Evolutionary conservation across 1,139 yeast species (phyloP).

Genomic region (Debaryomyces coudertii): DNA sequence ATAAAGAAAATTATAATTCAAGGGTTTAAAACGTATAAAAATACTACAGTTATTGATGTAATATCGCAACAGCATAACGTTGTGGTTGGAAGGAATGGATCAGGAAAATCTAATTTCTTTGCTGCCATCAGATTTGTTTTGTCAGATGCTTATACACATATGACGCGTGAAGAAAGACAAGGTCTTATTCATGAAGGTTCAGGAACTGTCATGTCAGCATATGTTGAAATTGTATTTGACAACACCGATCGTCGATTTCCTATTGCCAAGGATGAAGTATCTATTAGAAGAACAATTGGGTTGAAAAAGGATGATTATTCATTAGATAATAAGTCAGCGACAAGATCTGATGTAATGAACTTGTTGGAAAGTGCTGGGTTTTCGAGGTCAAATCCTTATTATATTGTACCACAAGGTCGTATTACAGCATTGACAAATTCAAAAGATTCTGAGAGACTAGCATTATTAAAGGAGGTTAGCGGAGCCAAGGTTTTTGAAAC

Average conservation of each 20-base stretch:
- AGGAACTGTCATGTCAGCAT: constrained; percentile 91
- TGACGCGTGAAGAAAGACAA: constrained; percentile 88
- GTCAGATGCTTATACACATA: constrained; percentile 85
- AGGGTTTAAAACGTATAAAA: constrained; percentile 93
- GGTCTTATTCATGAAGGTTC: constrained; percentile 89
- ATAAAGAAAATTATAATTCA: constrained; percentile 66
- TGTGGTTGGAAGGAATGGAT: constrained; percentile 93
- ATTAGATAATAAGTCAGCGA: constrained; percentile 74
- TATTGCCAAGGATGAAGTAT: constrained; percentile 65
- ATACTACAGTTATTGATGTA: constrained; percentile 74
- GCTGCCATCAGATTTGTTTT: constrained; percentile 93
- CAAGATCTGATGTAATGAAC: constrained; percentile 81
- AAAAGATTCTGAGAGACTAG: constrained; percentile 78
- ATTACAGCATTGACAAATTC: constrained; percentile 87
- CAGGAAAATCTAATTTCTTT: constrained; percentile 95
- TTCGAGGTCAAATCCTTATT: constrained; percentile 87
- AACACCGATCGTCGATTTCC: constrained; percentile 79
- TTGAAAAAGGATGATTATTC: constrained; percentile 90
- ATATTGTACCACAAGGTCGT: constrained; percentile 96
- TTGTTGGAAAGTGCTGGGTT: constrained; percentile 91
- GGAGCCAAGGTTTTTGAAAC: constrained; percentile 93
- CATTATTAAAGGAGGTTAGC: constrained; percentile 85
- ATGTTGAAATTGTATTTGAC: constrained; percentile 87
- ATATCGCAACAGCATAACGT: constrained; percentile 86
- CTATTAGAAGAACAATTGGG: constrained; percentile 86